Base-by-base conservation (phyloP, 2,329 filamentous ascomycete genomes). In the Botrytis galanthina region DNA sequence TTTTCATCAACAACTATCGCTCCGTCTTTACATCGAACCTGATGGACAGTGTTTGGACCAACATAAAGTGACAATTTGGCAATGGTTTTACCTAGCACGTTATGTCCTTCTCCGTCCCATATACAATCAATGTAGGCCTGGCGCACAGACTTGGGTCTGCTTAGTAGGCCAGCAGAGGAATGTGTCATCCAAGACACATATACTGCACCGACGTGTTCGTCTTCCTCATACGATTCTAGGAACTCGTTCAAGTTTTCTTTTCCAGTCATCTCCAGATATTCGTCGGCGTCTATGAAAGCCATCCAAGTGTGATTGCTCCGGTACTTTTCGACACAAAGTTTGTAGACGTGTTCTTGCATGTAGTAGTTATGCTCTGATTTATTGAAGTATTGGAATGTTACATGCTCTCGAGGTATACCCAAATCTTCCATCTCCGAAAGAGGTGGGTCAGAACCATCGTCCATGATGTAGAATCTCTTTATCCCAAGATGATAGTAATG, bases 161-260 rank as follows among this genome's bases (percentile, higher is more conserved):
- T 79, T 1, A 81, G 73, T 1, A 78, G 75, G 29, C 78, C 77
- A 51, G 78, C 78, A 12, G 80, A 79, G 29, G 77, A 81, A 75
- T 82, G 81, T 66, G 80, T 78, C n/a, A 77, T 75, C 80, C 81
- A 81, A 74, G 80, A 81, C 18, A 82, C 74, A 2, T 76, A 81
- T 12, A 82, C 63, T 10, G 80, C 80, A 20, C 81, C 81, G 26
- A 80, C 75, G 12, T 74, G 67, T 12, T 73, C 48, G 26, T 78
- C 70, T 10, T 76, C 67, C 69, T 81, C 78, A 5, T 78, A 76
- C 7, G 59, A 73, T 37, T 72, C 76, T n/a, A 82, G 73, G n/a
- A 82, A 73, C 2, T 78, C 75, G n/a, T 76, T 73, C 1, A 81
- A 64, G 0, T 77, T 80, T 57, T 81, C 76, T 14, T 74, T 73